Base-by-base conservation (phyloP, 208 protist genomes). In the Leishmania amazonensis region DNA sequence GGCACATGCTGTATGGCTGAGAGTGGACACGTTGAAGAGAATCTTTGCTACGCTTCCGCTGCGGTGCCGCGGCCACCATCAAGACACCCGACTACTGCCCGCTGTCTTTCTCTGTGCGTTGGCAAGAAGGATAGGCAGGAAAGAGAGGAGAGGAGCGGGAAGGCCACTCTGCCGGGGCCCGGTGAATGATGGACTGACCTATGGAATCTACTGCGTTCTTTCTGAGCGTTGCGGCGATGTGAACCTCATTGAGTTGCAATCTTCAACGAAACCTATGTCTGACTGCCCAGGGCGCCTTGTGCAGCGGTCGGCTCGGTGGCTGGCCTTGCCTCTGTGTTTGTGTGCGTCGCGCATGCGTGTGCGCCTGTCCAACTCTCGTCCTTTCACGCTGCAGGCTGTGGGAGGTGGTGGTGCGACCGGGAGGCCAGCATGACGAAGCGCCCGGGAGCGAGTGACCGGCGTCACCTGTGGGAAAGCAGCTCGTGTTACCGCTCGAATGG, bases 401-500 rank as follows among this genome's bases (percentile, higher is more conserved):
- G 42, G 72, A 13, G 72, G 74, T 21, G 51, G 31, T 45, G 74
- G 35, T 1, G 74, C n/a, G 13, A 31, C 8, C 6, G 47, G 49
- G 24, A 40, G 19, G 57, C n/a, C 35, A 64, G 51, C 38, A 8
- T 4, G 38, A 28, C 8, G 28, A 45, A 51, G 57, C 21, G 74
- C 49, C n/a, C 42, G 21, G 19, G 21, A 51, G 68, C 28, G 42
- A 47, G 75, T 76, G 58, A n/a, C 38, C 21, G 40, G 68, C 0
- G 21, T 19, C 68, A 47, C 24, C 31, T 1, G 72, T 54, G 72
- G n/a, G 28, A 21, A 85, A 84, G 90, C 90, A 92, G 83, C 81
- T 87, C 91, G 93, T 96, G 93, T 96, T 96, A 95, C 93, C 91
- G 86, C 83, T 88, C 72, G 74, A 83, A 80, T 77, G 54, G 80